A percentile compares a stretch with the other conserved stretches of the same genome.
Evolutionary conservation across 768 basidiomycete species (phyloP).

Genomic region (Punctularia strigosozonata): DNA sequence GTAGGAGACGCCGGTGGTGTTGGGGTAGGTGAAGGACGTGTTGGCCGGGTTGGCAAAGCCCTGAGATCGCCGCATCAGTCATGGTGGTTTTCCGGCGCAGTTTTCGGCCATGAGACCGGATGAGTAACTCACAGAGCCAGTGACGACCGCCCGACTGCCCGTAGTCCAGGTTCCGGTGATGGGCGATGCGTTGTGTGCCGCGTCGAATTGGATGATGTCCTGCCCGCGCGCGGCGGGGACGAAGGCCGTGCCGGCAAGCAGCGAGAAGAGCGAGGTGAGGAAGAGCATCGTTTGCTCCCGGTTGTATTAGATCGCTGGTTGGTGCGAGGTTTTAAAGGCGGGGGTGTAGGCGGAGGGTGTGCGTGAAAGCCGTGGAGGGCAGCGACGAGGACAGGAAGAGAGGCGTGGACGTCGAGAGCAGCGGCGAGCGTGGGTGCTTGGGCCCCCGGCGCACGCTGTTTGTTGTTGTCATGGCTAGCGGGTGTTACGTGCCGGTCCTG

Average conservation of each 20-base stretch:
- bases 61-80: slow-evolving; percentile 25
- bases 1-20: slow-evolving; percentile 75
- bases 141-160: slow-evolving; percentile 62
- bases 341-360: too few relatives aligned
- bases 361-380: too few relatives aligned
- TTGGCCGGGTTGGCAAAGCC: slow-evolving; percentile 79
- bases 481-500: too few relatives aligned
- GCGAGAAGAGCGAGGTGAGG: background rate
- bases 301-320: too few relatives aligned
- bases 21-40: slow-evolving; percentile 72
- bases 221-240: slow-evolving; percentile 19
- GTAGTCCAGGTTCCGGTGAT: slow-evolving; percentile 82
- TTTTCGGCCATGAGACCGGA: background rate
- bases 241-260: background rate
- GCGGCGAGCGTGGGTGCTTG: too few relatives aligned
- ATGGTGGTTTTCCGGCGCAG: background rate
- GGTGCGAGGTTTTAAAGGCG: too few relatives aligned
- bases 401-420: too few relatives aligned
- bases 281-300: too few relatives aligned
- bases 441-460: too few relatives aligned
- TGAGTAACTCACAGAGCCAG: slow-evolving; percentile 61
- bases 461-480: too few relatives aligned
- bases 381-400: too few relatives aligned
- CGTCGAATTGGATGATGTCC: slow-evolving; percentile 28
- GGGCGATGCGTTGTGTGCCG: slow-evolving; percentile 52